phyloP scores from a whole-genome alignment of 768 basidiomycete species.

The Termitomyces sp. region DNA sequence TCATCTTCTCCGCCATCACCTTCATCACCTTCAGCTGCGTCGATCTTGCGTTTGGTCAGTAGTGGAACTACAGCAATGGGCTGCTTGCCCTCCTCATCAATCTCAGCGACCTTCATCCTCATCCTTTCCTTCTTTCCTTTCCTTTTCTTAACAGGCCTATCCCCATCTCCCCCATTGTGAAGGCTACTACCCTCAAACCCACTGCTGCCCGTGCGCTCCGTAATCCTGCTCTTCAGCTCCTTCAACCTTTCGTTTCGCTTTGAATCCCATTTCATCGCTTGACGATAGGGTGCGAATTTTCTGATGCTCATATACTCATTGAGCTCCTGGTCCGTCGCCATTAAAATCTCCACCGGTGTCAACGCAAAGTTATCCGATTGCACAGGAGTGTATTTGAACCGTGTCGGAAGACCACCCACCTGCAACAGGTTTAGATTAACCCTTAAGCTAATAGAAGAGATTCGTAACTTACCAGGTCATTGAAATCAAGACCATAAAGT shows the following conservation, averaged over 20 bases:
- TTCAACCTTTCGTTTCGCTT: slow-evolving; percentile 59
- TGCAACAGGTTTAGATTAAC: slow-evolving; percentile 22
- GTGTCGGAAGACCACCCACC: slow-evolving; percentile 88
- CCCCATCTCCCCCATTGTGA: slow-evolving; percentile 11
- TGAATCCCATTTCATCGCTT: slow-evolving; percentile 56
- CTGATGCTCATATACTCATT: slow-evolving; percentile 90
- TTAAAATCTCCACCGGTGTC: slow-evolving; percentile 79
- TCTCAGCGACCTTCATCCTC: slow-evolving; percentile 35
- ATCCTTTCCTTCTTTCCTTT: slow-evolving; percentile 69
- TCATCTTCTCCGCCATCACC: slow-evolving; percentile 46
- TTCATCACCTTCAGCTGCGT: slow-evolving; percentile 32
- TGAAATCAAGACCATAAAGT: slow-evolving; percentile 88
- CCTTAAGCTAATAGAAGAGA: not conserved
- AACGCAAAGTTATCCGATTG: slow-evolving; percentile 61
- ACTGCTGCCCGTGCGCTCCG: slow-evolving; percentile 30
- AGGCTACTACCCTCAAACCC: slow-evolving; percentile 17
- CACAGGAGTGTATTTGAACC: slow-evolving; percentile 86
- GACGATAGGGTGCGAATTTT: slow-evolving; percentile 87
- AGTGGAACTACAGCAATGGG: not conserved
- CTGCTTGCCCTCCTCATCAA: slow-evolving; percentile 14
- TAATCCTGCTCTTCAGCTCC: slow-evolving; percentile 66
- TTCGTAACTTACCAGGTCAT: slow-evolving; percentile 72
- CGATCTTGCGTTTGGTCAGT: slow-evolving; percentile 15
- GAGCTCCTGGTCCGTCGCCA: slow-evolving; percentile 89
- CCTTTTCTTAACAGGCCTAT: slow-evolving; percentile 48